Evolutionary conservation across 495 filamentous ascomycete genomes (phyloP), one percentile per base, ranked within the genome.

Genomic region (Neurospora sp.): DNA sequence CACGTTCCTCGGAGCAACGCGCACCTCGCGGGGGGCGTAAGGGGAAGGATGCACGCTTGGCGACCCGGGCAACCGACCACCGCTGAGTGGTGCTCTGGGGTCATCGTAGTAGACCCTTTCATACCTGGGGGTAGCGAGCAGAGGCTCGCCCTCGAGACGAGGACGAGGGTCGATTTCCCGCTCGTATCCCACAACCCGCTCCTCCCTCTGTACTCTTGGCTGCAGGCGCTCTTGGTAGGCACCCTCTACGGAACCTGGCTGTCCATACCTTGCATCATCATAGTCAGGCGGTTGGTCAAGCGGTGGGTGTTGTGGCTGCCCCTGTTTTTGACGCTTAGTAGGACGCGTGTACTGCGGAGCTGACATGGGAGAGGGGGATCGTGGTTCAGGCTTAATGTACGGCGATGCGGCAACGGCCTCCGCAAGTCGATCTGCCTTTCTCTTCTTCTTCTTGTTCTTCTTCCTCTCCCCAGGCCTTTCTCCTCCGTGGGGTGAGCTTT

Each of bases 341-440:
- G 87, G 86, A 44, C 85, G 82, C 48, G 83, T 78, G 69, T 84
- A 84, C 40, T 82, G 84, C 40, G 84, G 84, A 71, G 88, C 87
- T 66, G 85, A 82, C 69, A 93, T 85, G 16, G 91, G 92, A 22
- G 93, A 93, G 3, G 93, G 93, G 1, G 94, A 97, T 14, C 91
- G 85, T 9, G 94, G 94, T 79, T 98, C 94, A 74, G 91, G 87
- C 78, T 98, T 98, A 78, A 98, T 94, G 76, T 88, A 88, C 9
- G 91, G 86, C 37, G 84, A 86, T 14, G 76, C 81, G 6, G 79
- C 78, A 16, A 74, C 71, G 46, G 73, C 37, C 72, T 81, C 85
- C 74, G 74, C 79, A 76, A 80, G 78, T 75, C 76, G 72, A 40
- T 84, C 84, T 35, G 81, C 81, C 78, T 84, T 86, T 76, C 82